Percentiles rank a stretch among this genome's conserved stretches.
These are phyloP conservation scores for button mushroom (Agaricus bisporus) DNA, from an alignment of 768 basidiomycete species.

Conservation along the genomic window DNA sequence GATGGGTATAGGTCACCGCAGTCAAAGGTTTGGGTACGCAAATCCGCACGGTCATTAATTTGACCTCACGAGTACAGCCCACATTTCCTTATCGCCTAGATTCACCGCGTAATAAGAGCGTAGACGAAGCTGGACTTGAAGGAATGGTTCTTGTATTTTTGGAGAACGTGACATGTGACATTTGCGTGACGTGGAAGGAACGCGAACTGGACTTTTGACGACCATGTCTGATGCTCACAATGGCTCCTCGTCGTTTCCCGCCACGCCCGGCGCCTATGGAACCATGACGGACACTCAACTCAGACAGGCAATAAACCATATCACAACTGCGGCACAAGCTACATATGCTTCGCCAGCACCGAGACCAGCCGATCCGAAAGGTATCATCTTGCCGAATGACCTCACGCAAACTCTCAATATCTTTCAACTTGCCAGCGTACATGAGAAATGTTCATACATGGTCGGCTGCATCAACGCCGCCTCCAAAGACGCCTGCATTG, in stretches of 20 bases:
- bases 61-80: conserved; percentile 48
- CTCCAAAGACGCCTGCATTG: conserved; percentile 33
- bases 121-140: no score
- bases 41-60: conserved; percentile 12
- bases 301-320: conserved; percentile 54
- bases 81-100: conserved; percentile 28
- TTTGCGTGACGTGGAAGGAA: background rate
- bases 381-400: conserved; percentile 15
- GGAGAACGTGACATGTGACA: background rate
- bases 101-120: conserved; percentile 12
- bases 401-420: background rate
- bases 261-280: conserved; percentile 15
- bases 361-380: conserved; percentile 29
- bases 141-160: background rate
- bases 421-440: conserved; percentile 29
- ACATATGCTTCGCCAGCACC: conserved; percentile 36
- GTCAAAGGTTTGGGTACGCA: no score
- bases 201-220: background rate
- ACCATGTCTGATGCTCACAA: conserved; percentile 12
- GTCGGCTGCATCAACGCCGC: conserved; percentile 54
- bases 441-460: conserved; percentile 67
- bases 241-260: conserved; percentile 20
- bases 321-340: conserved; percentile 32
- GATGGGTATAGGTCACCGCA: no score
- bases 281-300: conserved; percentile 60